A percentile compares a stretch with the other conserved stretches of the same genome.
phyloP scores from a whole-genome alignment of 768 basidiomycete species.

The Rickenella mellea region DNA sequence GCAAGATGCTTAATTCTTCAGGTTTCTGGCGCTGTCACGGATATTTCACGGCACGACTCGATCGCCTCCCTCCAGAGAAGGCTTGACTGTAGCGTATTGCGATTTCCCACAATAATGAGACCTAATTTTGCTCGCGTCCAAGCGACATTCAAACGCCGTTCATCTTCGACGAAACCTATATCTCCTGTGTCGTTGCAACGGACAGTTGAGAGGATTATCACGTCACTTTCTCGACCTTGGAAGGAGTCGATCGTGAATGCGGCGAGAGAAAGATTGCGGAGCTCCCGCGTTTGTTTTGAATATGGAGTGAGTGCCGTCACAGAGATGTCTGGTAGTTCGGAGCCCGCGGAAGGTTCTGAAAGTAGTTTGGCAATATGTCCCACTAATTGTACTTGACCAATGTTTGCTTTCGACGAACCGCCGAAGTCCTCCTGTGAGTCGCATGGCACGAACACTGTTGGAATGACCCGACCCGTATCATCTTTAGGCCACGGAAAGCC shows the following conservation, averaged over 20 bases:
- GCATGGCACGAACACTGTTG: constrained; percentile 53
- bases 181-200: constrained; percentile 50
- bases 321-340: constrained; percentile 2
- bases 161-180: constrained; percentile 59
- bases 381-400: constrained; percentile 46
- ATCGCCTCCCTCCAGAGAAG: constrained; percentile 45
- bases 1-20: too few relatives aligned
- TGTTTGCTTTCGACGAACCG: constrained; percentile 53
- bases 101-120: constrained; percentile 53
- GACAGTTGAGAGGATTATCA: constrained; percentile 57
- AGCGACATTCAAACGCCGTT: constrained; percentile 54
- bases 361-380: constrained; percentile 37
- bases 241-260: constrained; percentile 53
- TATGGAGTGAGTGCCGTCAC: constrained; percentile 54
- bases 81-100: constrained; percentile 34
- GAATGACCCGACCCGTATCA: constrained; percentile 24
- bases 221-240: constrained; percentile 60
- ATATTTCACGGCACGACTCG: constrained; percentile 20
- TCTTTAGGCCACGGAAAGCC: constrained; percentile 50
- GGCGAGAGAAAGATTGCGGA: constrained; percentile 22
- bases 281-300: constrained; percentile 33
- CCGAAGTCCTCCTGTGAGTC: constrained; percentile 46
- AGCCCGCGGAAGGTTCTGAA: constrained; percentile 11
- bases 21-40: not conserved
- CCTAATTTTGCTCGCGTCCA: constrained; percentile 57